Base-by-base conservation (phyloP, 371 early-diverging fungal species). In the Caulochytrium protostelioides region DNA sequence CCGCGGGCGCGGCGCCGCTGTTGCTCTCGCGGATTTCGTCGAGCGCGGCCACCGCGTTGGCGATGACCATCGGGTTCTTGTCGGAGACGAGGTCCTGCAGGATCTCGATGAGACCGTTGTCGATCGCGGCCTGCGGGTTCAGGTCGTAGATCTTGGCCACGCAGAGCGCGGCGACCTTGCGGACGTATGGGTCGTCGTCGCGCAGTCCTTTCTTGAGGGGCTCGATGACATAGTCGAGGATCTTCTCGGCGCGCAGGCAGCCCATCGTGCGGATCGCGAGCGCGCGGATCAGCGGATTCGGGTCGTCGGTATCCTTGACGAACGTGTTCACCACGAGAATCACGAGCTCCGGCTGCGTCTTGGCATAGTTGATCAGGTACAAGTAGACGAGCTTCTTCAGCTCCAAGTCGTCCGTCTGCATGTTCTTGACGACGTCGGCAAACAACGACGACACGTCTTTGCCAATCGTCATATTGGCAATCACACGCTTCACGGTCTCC, bases 361-460 rank as follows among this genome's bases (percentile, higher is more conserved):
- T 83, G 34, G 95, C 95, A 43, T 78, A 78, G 55, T 78, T 79
- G 44, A 78, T 78, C 32, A 78, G 57, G 48, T 78, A 78, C 24
- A 78, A 55, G 48, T 78, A 78, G 17, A 78, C 74, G 31, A 78
- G 62, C 48, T 78, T 78, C 50, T 78, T 78, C 28, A 76, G 74
- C 49, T 92, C 92, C 37, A 97, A 52, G 54, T 91, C 94, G 39
- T 90, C 92, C 1, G 92, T 97, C 53, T 92, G 91, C 94, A 97
- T 97, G 65, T 87, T 87, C 65, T 90, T 90, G 20, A 97, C 68
- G 6, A 97, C 92, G 45, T 97, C 92, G 22, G 94, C 56, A 43
- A 70, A 70, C 25, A 70, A 45, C 14, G 46, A 36, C 21, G 46
- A 44, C 19, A 70, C 65, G 43, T 70, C 67, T 30, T 70, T 70